Conservation (phyloP, 441 rosid genomes). For the Kokia cookei region DNA sequence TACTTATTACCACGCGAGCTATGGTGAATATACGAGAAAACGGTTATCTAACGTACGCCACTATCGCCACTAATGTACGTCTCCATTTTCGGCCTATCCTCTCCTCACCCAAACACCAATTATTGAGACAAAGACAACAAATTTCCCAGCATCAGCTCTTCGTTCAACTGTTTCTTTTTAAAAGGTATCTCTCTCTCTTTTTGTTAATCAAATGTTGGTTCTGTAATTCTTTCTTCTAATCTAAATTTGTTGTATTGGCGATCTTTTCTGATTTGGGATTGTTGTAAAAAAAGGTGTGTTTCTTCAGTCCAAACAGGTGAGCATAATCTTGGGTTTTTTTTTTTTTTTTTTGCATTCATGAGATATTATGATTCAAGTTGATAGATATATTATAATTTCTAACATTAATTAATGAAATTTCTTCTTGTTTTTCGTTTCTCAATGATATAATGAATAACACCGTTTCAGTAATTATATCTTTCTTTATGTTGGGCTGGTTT, state of each 20-base stretch:
- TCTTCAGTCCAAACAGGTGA: not conserved
- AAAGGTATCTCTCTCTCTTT: not conserved
- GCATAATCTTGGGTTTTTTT: not conserved
- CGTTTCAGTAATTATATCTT: too few species aligned
- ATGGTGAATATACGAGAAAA: not conserved
- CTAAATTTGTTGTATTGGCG: not conserved
- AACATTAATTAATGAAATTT: too few species aligned
- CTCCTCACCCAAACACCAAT: not conserved
- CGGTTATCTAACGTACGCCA: not conserved
- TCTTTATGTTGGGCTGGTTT: too few species aligned
- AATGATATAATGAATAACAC: too few species aligned
- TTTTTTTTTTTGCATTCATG: not conserved
- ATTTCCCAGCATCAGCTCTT: not conserved
- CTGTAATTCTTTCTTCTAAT: not conserved
- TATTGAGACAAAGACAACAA: not conserved
- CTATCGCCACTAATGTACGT: not conserved
- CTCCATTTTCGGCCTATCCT: not conserved
- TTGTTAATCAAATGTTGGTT: not conserved
- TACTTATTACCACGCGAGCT: not conserved
- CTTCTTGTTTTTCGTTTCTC: too few species aligned
- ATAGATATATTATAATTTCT: not conserved
- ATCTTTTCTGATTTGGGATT: not conserved
- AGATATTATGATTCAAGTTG: not conserved
- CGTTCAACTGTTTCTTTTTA: not conserved
- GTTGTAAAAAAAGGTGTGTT: not conserved